Base-by-base conservation (phyloP, 768 basidiomycete species). In the Psilocybe sp. region DNA sequence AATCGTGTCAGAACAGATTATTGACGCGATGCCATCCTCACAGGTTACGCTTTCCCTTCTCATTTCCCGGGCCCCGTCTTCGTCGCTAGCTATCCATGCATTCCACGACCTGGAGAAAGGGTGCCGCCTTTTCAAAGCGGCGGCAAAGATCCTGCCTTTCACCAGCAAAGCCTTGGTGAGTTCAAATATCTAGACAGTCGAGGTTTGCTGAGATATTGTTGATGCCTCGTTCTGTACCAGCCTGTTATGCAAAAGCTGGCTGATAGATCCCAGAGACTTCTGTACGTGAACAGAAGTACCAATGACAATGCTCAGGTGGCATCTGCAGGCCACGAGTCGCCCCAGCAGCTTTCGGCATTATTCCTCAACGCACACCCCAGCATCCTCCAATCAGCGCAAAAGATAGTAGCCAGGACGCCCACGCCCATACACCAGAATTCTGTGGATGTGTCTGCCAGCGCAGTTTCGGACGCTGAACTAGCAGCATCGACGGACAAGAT, bases 21-120 rank as follows among this genome's bases (percentile, higher is more conserved):
- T 51, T 28, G 50, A 47, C 36, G 8, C 20, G 36, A 2, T 35
- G 47, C 33, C 6, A 7, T 44, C 20, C 32, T n/a, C 44, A 4
- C 41, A 83, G 84, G 79, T 85, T 49, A 84, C 85, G 0, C 63
- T 89, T 23, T 83, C 82, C 8, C 66, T 89, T 45, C 73, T 87
- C 53, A 78, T 85, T 18, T 78, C 79, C 40, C 79, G 86, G 23
- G 78, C 81, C 16, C 84, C 85, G 4, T 74, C 76, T 10, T 74
- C 79, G 13, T 73, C 79, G 18, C 68, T 86, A 33, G 79, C 84
- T 1, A 72, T 76, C 11, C 75, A 76, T 61, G 86, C 85, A 2
- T 67, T 87, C 31, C 74, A 77, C 56, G 79, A 85, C 53, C 68
- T 89, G 18, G 84, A 84, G 43, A 72, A 73, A 18, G 79, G 80